Conservation (phyloP, 2,329 filamentous ascomycete genomes). For the Alternaria viburni region DNA sequence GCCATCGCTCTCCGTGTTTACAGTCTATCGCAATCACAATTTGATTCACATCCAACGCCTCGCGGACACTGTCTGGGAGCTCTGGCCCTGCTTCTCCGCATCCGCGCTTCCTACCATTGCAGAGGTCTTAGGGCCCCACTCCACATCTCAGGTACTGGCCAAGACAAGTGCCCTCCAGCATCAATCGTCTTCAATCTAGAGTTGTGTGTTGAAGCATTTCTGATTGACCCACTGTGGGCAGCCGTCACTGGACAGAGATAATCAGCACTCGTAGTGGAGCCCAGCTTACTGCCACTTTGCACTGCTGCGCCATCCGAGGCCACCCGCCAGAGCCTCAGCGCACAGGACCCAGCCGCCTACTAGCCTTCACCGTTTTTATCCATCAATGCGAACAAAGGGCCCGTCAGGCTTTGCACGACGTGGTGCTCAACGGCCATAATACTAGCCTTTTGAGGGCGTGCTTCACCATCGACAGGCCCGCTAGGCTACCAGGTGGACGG, state of each 20-base stretch:
- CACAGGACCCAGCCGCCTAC: constrained; percentile 27
- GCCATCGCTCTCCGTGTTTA: constrained; percentile 27
- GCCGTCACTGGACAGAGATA: constrained; percentile 21
- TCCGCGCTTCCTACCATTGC: constrained; percentile 39
- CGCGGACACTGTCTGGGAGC: constrained; percentile 46
- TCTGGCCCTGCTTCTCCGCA: constrained; percentile 42
- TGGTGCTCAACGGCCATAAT: constrained; percentile 41
- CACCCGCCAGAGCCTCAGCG: constrained; percentile 39
- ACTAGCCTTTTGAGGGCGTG: constrained; percentile 36
- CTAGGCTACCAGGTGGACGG: constrained; percentile 44
- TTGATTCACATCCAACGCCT: constrained; percentile 21
- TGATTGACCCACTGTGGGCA: constrained; percentile 25
- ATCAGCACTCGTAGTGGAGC: constrained; percentile 31
- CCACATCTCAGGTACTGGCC: constrained; percentile 31
- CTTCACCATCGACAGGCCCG: constrained; percentile 35
- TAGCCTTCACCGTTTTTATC: constrained; percentile 23
- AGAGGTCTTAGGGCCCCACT: constrained; percentile 37
- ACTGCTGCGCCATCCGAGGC: constrained; percentile 39
- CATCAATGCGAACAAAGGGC: constrained; percentile 25
- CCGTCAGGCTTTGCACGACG: constrained; percentile 44
- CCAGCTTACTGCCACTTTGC: constrained; percentile 39
- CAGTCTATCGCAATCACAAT: constrained; percentile 20
- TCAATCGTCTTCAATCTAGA: constrained; percentile 26
- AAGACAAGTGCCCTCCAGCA: constrained; percentile 27
- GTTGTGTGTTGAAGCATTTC: constrained; percentile 14